Percentiles rank a stretch among this genome's conserved stretches.
These are phyloP conservation scores for Retiboletus fuscus DNA, from an alignment of 1,284 basidiomycete genomes.

Conservation along the genomic window DNA sequence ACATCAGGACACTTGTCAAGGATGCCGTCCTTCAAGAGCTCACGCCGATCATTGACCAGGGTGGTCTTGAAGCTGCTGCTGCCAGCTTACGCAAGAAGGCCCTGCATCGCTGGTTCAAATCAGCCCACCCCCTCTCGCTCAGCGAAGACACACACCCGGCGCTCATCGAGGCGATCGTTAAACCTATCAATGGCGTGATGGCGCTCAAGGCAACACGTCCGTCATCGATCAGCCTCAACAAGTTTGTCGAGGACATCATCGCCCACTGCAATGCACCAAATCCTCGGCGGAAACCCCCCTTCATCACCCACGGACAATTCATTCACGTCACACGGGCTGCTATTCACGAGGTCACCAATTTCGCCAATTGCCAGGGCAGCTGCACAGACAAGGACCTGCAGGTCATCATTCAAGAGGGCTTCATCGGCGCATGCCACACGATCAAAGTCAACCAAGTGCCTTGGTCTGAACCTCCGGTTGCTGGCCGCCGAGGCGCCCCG, in stretches of 20 bases:
- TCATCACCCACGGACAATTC: not conserved
- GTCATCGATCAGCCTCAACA: not conserved
- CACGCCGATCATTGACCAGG: rapidly evolving
- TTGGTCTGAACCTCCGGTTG: no score
- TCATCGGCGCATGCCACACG: no score
- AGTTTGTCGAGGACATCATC: not conserved
- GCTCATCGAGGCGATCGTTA: not conserved
- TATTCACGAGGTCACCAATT: not conserved
- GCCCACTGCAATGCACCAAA: not conserved
- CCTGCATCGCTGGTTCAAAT: not conserved
- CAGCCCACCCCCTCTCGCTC: not conserved
- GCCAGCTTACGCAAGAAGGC: not conserved
- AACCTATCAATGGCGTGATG: not conserved
- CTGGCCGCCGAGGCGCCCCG: no score
- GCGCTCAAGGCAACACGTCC: not conserved
- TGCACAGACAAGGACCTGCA: no score
- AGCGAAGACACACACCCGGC: not conserved
- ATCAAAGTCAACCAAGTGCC: no score
- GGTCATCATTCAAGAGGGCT: no score
- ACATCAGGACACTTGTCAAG: not conserved
- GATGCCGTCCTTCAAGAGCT: not conserved
- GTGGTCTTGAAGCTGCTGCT: rapidly evolving
- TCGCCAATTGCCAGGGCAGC: not conserved
- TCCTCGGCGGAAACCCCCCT: not conserved
- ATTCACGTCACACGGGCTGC: not conserved